A percentile compares a stretch with the other conserved stretches of the same genome.
These are phyloP conservation scores for Globisporangium spiculum DNA, from an alignment of 352 stramenopile genomes.

Conservation along the genomic window DNA sequence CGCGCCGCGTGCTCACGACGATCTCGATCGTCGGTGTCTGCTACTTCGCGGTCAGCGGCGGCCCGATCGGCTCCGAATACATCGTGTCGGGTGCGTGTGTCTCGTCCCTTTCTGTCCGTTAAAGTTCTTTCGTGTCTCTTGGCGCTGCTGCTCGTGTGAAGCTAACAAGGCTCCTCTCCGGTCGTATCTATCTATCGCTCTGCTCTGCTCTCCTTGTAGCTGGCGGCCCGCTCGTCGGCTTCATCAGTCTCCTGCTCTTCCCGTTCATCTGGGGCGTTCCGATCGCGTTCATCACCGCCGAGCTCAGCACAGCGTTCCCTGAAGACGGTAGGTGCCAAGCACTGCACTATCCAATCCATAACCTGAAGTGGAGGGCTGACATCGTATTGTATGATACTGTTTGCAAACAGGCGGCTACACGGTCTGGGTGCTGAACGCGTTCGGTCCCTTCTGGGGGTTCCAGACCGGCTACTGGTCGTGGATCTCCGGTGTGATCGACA, in stretches of 20 bases:
- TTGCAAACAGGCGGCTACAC: conserved; percentile 57
- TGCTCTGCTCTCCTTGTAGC: conserved; percentile 12
- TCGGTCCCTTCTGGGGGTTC: conserved; percentile 86
- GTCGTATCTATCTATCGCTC: not conserved
- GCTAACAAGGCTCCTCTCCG: not conserved
- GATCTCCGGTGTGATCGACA: conserved; percentile 90
- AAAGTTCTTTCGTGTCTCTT: not conserved
- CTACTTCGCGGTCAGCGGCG: conserved; percentile 54
- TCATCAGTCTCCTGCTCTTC: conserved; percentile 86
- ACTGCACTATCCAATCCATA: not conserved
- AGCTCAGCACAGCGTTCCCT: conserved; percentile 89
- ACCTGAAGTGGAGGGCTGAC: no score
- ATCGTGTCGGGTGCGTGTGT: conserved; percentile 34
- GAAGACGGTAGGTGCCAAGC: conserved; percentile 44
- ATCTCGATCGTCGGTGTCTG: conserved; percentile 54
- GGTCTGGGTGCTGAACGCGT: conserved; percentile 90
- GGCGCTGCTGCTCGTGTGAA: not conserved
- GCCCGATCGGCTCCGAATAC: conserved; percentile 40
- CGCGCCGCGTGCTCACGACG: conserved; percentile 48
- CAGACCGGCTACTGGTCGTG: conserved; percentile 82
- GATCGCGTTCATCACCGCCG: conserved; percentile 90
- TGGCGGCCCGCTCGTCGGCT: conserved; percentile 60
- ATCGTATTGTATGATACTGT: not conserved
- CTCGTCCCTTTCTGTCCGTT: no score
- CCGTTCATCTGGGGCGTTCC: conserved; percentile 89